Percentiles rank a stretch among this genome's conserved stretches.
Evolutionary conservation across 306 rosid genomes (phyloP).

Genomic region (Sophora flavescens): DNA sequence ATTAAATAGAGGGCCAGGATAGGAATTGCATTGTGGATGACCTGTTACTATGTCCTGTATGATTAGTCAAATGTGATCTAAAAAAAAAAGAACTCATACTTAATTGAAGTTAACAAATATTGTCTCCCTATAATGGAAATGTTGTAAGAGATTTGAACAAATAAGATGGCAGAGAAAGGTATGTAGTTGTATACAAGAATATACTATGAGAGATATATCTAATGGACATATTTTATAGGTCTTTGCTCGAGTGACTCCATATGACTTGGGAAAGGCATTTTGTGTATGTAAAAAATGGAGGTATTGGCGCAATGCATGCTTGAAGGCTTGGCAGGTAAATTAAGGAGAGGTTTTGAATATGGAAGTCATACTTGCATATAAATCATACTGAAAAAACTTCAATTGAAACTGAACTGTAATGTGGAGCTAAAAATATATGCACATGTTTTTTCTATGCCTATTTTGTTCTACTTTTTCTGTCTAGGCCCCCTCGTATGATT

Average conservation of each 20-base stretch:
- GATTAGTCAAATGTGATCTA: too few relatives aligned
- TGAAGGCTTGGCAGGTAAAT: slow-evolving; percentile 99
- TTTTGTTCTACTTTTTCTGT: slow-evolving; percentile 3
- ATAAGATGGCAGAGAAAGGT: slow-evolving; percentile 40
- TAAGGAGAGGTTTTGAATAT: slow-evolving; percentile 37
- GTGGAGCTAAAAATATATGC: too few relatives aligned
- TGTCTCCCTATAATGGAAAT: too few relatives aligned
- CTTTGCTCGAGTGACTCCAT: slow-evolving; percentile 82
- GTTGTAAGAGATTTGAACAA: slow-evolving; percentile 33
- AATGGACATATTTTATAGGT: slow-evolving; percentile 55
- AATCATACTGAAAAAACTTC: background rate
- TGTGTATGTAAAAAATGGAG: slow-evolving; percentile 97
- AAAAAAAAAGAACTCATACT: too few relatives aligned
- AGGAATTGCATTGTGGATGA: background rate
- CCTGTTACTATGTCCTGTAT: slow-evolving; percentile 18
- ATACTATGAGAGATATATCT: slow-evolving; percentile 16
- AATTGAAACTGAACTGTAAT: slow-evolving; percentile 4
- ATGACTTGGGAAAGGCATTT: slow-evolving; percentile 84
- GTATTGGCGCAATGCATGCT: slow-evolving; percentile 94
- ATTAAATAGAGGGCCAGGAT: background rate
- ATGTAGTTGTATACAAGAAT: slow-evolving; percentile 10
- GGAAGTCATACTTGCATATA: slow-evolving; percentile 35
- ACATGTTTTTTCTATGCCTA: slow-evolving; percentile 30
- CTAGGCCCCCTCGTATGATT: slow-evolving; percentile 36
- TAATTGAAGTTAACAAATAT: too few relatives aligned